Evolutionary conservation across 306 rosid species (phyloP), one percentile per base, ranked within the genome.

Genomic region (Cicer chorassanicum): DNA sequence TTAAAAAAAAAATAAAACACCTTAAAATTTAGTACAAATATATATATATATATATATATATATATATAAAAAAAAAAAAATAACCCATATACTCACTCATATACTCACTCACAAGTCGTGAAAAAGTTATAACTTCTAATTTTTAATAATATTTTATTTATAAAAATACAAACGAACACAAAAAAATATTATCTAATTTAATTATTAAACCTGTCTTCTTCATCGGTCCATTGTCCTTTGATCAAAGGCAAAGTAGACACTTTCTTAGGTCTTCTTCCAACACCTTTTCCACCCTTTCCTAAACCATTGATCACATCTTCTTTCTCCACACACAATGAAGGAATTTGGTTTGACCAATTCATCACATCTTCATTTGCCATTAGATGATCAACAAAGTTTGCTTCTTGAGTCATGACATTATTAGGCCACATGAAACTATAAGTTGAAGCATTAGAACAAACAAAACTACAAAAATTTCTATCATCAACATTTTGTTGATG

Each of bases 191-290:
- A 0, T 13, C 14, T 9, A 8, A 55, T 75, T 7, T 43, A 43
- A 29, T 53, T 61, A 61, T 64, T 10, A 18, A 39, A 92, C 99
- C 89, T 94, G 82, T 94, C 97, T 84, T 94, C 99, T 76, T 90
- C 95, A 1, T 85, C 88, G 12, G 87, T 86, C 99, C 97, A 94
- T 38, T 92, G 95, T n/a, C 99, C 97, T 84, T 92, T 94, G 78
- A 92, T 88, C 69, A 89, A 67, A 45, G 78, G 64, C 15, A 78
- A 65, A 39, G 72, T 44, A 56, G 77, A 69, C 4, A 41, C 76
- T 70, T 82, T 88, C 66, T 79, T 85, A 49, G 71, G 69, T 74
- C 68, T 91, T 72, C 88, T 84, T 42, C 86, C 85, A 29, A 56
- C 68, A 8, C 19, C 70, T 24, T 78, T 80, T 11, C 21, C 21